Evolutionary conservation across 495 filamentous ascomycete genomes (phyloP), one percentile per base, ranked within the genome.

Genomic region (Massariosphaeria phaeospora): DNA sequence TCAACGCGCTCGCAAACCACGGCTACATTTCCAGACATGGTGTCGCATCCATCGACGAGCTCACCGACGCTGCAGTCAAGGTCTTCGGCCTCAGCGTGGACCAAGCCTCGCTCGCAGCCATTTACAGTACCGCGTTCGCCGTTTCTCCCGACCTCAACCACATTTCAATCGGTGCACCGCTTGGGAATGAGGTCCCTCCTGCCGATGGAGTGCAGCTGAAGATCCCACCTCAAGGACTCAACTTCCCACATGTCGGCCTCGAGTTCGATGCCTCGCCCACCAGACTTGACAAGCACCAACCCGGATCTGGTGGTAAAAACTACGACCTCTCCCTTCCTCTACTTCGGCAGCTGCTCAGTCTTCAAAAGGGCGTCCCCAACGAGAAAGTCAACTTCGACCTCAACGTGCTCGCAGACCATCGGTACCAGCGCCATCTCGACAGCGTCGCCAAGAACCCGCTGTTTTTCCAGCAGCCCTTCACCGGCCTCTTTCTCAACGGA

Each of bases 251-350:
- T 59, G 79, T 76, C 62, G 76, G 77, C 27, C 76, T 76, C 58
- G 80, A 83, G 64, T 58, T 69, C 4, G 79, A 84, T 62, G 73
- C 68, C 11, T 82, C 78, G 30, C 72, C 79, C 8, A 78, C 76
- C 0, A 72, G 75, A 11, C 72, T 73, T 12, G 78, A 83, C 44
- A 69, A 76, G 13, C 80, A 63, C 42, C 41, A 52, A 11, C 27
- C 15, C 18, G 48, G 17, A 12, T 23, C 15, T 12, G 65, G 42
- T 35, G 68, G 68, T 48, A 67, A 69, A 39, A 59, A 55, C 52
- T 67, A 69, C 48, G 45, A 62, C 29, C 26, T 70, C 26, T 51
- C 60, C 13, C 43, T 66, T 23, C 46, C 66, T 4, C 60, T 65
- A 30, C 72, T 71, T 51, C 17, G 65, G 18, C 60, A 64, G 35